Base-by-base conservation (phyloP, 108 stramenopile genomes). In the Nannochloropsis gaditana region DNA sequence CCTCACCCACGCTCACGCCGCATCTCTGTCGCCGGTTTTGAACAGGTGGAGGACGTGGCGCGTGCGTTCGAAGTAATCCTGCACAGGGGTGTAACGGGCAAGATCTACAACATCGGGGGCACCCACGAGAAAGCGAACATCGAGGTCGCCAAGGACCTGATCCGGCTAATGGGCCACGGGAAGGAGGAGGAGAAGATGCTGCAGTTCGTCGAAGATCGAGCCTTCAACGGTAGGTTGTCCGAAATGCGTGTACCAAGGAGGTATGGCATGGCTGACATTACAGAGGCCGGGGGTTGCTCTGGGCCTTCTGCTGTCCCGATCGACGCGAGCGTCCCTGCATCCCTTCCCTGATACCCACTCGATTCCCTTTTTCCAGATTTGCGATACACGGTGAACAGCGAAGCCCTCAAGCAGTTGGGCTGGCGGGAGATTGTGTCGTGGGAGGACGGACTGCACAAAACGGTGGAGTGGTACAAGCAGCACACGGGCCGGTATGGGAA, bases 31-130 rank as follows among this genome's bases (percentile, higher is more conserved):
- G 19, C 31, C 31, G 31, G 31, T 31, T 31, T 31, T 31, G 31
- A 31, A n/a, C 59, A 73, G 59, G 99, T 99, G 43, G 93, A 91
- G 83, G 99, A 99, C 93, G 99, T 98, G 17, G 99, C 99, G 5
- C 86, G 88, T 43, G 99, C 99, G 9, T 99, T 99, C 90, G 97
- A 98, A 84, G 86, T 89, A 47, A 96, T 99, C 86, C 87, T 99
- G 42, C 96, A 96, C 94, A 93, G 96, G 90, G 96, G 94, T 47
- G 83, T 84, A 42, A 94, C 94, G 11, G 98, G 97, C 17, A 90
- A 93, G 86, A 94, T 97, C 82, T 96, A 96, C 92, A 99, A 99
- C 93, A 98, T 99, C 92, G 97, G 98, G 45, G 97, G 98, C 79
- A 87, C 92, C 45, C 95, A 96, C 88, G 98, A 99, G 90, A 84